Conservation (phyloP, 164 flowering plant species). For the Vitis rotundifolia region DNA sequence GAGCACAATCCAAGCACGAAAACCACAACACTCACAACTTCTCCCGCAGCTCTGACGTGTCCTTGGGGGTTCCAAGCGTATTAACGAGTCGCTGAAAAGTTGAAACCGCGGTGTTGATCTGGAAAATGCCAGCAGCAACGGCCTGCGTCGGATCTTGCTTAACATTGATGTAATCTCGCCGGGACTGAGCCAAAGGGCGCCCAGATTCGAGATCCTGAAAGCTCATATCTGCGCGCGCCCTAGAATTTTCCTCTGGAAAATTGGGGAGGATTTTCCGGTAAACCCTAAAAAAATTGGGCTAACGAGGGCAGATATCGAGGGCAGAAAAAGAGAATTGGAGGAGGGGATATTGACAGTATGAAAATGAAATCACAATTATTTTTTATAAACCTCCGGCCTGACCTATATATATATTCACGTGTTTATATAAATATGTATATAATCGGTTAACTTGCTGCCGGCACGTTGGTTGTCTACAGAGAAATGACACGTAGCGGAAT, state of each 20-base stretch:
- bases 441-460: too few relatives aligned
- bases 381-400: too few relatives aligned
- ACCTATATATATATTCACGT: too few relatives aligned
- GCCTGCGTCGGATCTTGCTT: conserved; percentile 55
- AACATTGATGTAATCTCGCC: conserved; percentile 36
- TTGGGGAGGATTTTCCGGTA: neutral
- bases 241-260: conserved; percentile 10
- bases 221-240: conserved; percentile 31
- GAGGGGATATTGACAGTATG: too few relatives aligned
- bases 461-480: too few relatives aligned
- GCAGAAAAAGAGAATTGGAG: neutral
- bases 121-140: conserved; percentile 56
- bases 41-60: conserved; percentile 58
- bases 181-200: conserved; percentile 23
- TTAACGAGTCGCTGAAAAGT: conserved; percentile 62
- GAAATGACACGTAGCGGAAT: too few relatives aligned
- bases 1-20: too few relatives aligned
- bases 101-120: conserved; percentile 61
- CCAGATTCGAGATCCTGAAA: conserved; percentile 57
- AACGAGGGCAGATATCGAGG: neutral
- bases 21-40: conserved; percentile 40
- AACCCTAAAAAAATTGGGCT: neutral
- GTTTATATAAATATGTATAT: too few relatives aligned
- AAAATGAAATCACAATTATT: too few relatives aligned
- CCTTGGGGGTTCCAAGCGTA: conserved; percentile 63